Percentiles rank a stretch among this genome's conserved stretches.
Conservation (phyloP, 768 basidiomycete species). For the Mycena filopes region DNA sequence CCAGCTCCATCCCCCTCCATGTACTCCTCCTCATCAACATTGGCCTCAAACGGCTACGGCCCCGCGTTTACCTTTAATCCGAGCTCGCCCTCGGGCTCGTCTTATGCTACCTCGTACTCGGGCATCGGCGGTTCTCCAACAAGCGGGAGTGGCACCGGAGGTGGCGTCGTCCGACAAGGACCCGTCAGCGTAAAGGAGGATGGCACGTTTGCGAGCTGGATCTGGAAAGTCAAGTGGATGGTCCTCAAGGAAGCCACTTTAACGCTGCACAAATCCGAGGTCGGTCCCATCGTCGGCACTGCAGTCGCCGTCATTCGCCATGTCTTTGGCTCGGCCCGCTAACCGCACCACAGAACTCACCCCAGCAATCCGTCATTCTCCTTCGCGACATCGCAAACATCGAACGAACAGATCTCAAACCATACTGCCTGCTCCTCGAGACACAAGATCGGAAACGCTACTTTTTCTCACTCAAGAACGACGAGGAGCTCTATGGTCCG, state of each 20-base stretch:
- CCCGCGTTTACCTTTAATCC: slow-evolving; percentile 65
- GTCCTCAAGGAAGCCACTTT: slow-evolving; percentile 84
- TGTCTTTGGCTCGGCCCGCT: too few species aligned
- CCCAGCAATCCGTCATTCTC: slow-evolving; percentile 68
- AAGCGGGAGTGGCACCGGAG: slow-evolving; percentile 54
- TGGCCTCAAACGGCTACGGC: slow-evolving; percentile 68
- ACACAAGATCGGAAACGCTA: slow-evolving; percentile 81
- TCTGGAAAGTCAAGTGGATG: slow-evolving; percentile 93
- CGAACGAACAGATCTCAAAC: slow-evolving; percentile 93
- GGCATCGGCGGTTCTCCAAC: slow-evolving; percentile 84
- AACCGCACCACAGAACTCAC: slow-evolving; percentile 53
- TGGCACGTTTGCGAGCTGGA: slow-evolving; percentile 83
- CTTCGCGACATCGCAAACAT: slow-evolving; percentile 87
- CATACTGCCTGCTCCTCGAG: slow-evolving; percentile 91
- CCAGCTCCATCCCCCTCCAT: slow-evolving; percentile 66
- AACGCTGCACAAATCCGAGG: slow-evolving; percentile 92
- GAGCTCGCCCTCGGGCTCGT: slow-evolving; percentile 63
- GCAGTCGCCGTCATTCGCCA: too few species aligned
- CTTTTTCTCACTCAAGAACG: slow-evolving; percentile 86
- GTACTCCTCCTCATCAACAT: slow-evolving; percentile 53
- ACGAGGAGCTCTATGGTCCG: slow-evolving; percentile 92
- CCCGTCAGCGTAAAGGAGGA: slow-evolving; percentile 92
- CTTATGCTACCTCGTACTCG: slow-evolving; percentile 74
- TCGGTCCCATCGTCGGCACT: too few species aligned
- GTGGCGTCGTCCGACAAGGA: slow-evolving; percentile 61